Percentiles rank a stretch among this genome's conserved stretches.
phyloP scores from a whole-genome alignment of 495 filamentous ascomycete genomes.

The Xylaria curta region DNA sequence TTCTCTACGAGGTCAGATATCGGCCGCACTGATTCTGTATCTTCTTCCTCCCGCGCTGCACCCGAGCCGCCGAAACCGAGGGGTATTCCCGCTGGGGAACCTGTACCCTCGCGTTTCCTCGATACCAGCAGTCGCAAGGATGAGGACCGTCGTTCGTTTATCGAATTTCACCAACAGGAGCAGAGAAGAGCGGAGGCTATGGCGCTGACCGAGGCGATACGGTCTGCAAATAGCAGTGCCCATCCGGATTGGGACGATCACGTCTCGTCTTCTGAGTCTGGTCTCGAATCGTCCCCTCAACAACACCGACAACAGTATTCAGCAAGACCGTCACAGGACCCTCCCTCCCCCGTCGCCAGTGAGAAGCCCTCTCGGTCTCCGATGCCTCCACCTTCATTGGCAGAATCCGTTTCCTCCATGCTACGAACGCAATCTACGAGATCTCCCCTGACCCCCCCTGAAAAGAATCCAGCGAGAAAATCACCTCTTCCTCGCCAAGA shows the following conservation, averaged over 20 bases:
- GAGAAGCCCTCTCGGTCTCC: slow-evolving; percentile 32
- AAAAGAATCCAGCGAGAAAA: slow-evolving; percentile 30
- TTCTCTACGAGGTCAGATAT: slow-evolving; percentile 42
- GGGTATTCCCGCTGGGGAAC: slow-evolving; percentile 37
- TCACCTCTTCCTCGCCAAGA: slow-evolving; percentile 32
- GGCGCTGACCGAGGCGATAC: slow-evolving; percentile 64
- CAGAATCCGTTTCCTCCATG: slow-evolving; percentile 39
- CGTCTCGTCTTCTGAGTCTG: slow-evolving; percentile 38
- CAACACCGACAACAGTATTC: slow-evolving; percentile 29
- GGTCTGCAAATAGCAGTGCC: slow-evolving; percentile 40
- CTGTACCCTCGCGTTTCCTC: slow-evolving; percentile 40
- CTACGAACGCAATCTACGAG: slow-evolving; percentile 40
- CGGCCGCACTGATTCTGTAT: slow-evolving; percentile 31
- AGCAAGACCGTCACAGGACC: slow-evolving; percentile 26
- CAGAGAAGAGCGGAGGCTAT: slow-evolving; percentile 76
- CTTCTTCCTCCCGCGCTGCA: slow-evolving; percentile 29
- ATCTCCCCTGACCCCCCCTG: slow-evolving; percentile 32
- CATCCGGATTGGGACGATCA: slow-evolving; percentile 37
- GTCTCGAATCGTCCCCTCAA: slow-evolving; percentile 25
- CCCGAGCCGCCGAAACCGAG: slow-evolving; percentile 33
- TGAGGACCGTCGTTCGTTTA: slow-evolving; percentile 55
- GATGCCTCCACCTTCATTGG: slow-evolving; percentile 31
- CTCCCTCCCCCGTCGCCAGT: slow-evolving; percentile 34
- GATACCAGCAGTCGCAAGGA: slow-evolving; percentile 42
- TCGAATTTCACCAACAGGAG: slow-evolving; percentile 68